Evolutionary conservation across 2,329 filamentous ascomycete genomes (phyloP), one percentile per base, ranked within the genome.

Genomic region (Neonectria sp.): DNA sequence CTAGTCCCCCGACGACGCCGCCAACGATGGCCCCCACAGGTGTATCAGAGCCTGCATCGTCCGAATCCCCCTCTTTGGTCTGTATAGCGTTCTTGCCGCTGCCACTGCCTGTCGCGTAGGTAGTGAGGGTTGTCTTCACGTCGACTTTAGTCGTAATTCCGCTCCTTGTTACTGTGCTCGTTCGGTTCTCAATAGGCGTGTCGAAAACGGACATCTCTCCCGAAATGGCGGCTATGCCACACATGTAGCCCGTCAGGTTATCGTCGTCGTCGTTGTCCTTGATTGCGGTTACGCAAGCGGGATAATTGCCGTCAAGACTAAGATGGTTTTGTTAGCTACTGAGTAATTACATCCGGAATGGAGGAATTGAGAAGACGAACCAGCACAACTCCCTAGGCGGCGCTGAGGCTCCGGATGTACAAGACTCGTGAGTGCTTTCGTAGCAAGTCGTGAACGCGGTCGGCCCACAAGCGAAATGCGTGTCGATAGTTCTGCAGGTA

Each of bases 11-110:
- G n/a, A 63, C n/a, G 8, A 58, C 55, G 13, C 60, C 60, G 6
- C 60, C 60, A 8, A 63, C 53, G 21, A 63, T 63, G 13, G 60
- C 53, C n/a, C 60, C 60, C 9, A 63, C 53, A 1, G 53, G 53
- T 8, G 53, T 55, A 17, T 40, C 7, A 13, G 53, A 43, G 21
- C 53, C 35, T n/a, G 24, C 29, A 40, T 27, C 53, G 3, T 53
- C 40, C n/a, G 48, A 51, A 9, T 31, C 48, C 13, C 15, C 15
- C 13, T 31, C 48, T 11, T 51, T 9, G 13, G 25, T 51, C 27
- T 51, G 48, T 13, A 51, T 29, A 7, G 15, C 15, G 8, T 29
- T 17, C 15, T 13, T 40, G 15, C 37, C 27, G 13, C 27, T 17
- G 27, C 48, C 48, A 27, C 25, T 52, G 12, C 37, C 25, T 4